phyloP scores from a whole-genome alignment of 768 basidiomycete species.

The Lenzites betulinus region DNA sequence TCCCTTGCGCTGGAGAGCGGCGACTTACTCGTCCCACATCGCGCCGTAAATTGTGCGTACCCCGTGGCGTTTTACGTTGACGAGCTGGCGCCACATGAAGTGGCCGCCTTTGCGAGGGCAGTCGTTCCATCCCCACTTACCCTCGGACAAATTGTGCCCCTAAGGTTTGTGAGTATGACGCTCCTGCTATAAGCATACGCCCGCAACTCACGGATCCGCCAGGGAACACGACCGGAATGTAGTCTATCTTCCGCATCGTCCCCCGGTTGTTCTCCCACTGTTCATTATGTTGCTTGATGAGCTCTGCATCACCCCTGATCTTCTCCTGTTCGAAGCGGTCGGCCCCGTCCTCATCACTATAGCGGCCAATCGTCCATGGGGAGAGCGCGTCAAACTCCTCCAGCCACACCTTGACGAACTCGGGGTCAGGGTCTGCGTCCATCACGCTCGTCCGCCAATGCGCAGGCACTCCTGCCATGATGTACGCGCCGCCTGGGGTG shows the following conservation, averaged over 20 bases:
- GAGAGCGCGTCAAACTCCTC: slow-evolving; percentile 80
- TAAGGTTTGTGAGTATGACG: slow-evolving; percentile 29
- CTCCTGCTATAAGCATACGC: not conserved
- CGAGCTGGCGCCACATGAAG: slow-evolving; percentile 80
- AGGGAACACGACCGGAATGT: slow-evolving; percentile 82
- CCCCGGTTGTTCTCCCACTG: slow-evolving; percentile 28
- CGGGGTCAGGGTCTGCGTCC: slow-evolving; percentile 71
- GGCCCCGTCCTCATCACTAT: slow-evolving; percentile 57
- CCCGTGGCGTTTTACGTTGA: slow-evolving; percentile 63
- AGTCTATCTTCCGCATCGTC: slow-evolving; percentile 58
- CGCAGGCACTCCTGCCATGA: slow-evolving; percentile 69
- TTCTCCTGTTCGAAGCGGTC: slow-evolving; percentile 63
- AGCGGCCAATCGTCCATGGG: slow-evolving; percentile 84
- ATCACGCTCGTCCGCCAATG: slow-evolving; percentile 73
- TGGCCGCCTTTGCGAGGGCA: slow-evolving; percentile 72
- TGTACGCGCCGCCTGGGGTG: slow-evolving; percentile 73
- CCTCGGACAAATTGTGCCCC: slow-evolving; percentile 72
- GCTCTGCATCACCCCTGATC: slow-evolving; percentile 64
- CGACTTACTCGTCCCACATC: slow-evolving; percentile 81
- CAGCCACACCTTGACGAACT: slow-evolving; percentile 68
- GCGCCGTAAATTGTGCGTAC: slow-evolving; percentile 74
- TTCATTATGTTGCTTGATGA: slow-evolving; percentile 53
- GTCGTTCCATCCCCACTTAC: slow-evolving; percentile 72
- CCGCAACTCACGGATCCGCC: slow-evolving; percentile 70
- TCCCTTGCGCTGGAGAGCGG: not conserved